Evolutionary conservation across 257 asterid species (phyloP).

Genomic region (Eustoma russellianum): DNA sequence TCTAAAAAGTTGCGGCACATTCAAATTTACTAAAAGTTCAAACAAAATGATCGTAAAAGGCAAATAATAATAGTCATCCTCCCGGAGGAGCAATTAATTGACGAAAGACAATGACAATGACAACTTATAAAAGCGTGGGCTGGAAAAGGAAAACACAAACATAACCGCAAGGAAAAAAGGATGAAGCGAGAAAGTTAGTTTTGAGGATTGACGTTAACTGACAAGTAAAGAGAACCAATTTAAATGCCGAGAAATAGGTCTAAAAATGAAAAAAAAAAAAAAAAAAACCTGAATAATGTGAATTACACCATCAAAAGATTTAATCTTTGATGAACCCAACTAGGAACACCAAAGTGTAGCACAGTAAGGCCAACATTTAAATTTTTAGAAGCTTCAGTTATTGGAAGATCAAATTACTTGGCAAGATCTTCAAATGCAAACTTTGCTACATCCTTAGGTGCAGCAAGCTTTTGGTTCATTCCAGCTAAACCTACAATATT

Average conservation of each 20-base stretch:
- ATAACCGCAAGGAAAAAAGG: background rate
- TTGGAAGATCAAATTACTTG: slow-evolving; percentile 25
- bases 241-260: background rate
- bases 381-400: slow-evolving; percentile 20
- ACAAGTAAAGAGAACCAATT: background rate
- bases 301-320: slow-evolving; percentile 28
- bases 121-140: background rate
- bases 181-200: no score
- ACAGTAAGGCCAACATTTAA: slow-evolving; percentile 25
- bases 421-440: slow-evolving; percentile 26
- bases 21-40: no score
- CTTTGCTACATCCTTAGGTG: slow-evolving; percentile 21
- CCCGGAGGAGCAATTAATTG: no score
- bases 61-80: background rate
- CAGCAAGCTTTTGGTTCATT: slow-evolving; percentile 19
- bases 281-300: slow-evolving; percentile 22
- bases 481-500: slow-evolving; percentile 11
- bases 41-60: no score
- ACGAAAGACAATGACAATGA: background rate
- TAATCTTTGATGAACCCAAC: slow-evolving; percentile 27
- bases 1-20: no score
- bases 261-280: background rate
- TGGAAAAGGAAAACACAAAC: background rate
- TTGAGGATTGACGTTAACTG: background rate
- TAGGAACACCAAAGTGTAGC: slow-evolving; percentile 27